Conservation (phyloP, 176 grass and related monocot genomes). For the Musa schizocarpa region DNA sequence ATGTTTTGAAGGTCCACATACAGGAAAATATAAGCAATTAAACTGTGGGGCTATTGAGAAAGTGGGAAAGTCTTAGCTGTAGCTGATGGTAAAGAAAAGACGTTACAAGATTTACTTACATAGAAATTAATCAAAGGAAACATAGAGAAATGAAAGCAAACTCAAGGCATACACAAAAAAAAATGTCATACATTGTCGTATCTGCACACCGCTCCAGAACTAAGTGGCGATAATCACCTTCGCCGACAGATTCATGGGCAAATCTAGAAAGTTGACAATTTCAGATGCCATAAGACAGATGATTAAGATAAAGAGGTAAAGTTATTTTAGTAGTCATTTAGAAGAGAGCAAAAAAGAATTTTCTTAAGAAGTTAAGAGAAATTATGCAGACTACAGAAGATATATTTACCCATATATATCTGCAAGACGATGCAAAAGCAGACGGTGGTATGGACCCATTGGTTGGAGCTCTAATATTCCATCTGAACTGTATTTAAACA, state of each 20-base stretch:
- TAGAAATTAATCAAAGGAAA: not conserved
- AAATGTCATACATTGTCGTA: conserved; percentile 70
- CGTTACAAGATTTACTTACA: not conserved
- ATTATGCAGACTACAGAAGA: not conserved
- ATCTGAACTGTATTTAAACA: conserved; percentile 16
- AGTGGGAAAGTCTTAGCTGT: not conserved
- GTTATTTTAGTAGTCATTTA: not conserved
- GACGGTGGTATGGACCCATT: conserved; percentile 62
- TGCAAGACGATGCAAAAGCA: conserved; percentile 79
- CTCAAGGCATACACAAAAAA: not conserved
- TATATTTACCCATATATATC: conserved; percentile 71
- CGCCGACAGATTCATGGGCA: conserved; percentile 78
- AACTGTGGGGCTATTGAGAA: not conserved
- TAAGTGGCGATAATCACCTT: conserved; percentile 74
- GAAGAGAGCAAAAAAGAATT: not conserved
- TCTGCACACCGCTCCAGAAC: conserved; percentile 69
- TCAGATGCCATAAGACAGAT: not conserved
- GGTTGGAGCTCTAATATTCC: conserved; percentile 74
- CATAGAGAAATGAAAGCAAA: not conserved
- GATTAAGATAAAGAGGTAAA: not conserved
- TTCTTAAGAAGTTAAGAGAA: not conserved
- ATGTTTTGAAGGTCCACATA: no score
- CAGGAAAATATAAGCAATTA: no score
- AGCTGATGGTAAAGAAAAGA: not conserved
- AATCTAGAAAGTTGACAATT: conserved; percentile 37